phyloP scores from a whole-genome alignment of 768 basidiomycete genomes.

The Steccherinum ochraceum region DNA sequence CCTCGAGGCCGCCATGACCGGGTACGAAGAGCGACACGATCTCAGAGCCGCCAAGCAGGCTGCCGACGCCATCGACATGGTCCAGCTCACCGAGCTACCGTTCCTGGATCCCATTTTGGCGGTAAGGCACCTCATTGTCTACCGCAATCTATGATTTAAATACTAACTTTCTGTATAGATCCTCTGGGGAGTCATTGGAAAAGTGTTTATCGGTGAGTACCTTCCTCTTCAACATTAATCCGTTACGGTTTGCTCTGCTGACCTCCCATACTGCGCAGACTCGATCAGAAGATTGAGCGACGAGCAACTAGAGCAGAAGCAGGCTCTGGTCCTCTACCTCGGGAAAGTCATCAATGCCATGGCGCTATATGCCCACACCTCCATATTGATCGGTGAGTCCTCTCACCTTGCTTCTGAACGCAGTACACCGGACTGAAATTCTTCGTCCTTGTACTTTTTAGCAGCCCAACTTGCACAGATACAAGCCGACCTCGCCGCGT shows the following conservation, averaged over 20 bases:
- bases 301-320: not conserved
- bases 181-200: not conserved
- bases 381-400: not conserved
- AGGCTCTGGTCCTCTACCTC: not conserved
- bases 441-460: not conserved
- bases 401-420: not conserved
- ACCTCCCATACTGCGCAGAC: not conserved
- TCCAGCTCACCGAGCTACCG: conserved; percentile 9
- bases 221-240: too few relatives aligned
- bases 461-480: not conserved
- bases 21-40: conserved; percentile 12
- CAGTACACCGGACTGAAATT: not conserved
- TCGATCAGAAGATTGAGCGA: not conserved
- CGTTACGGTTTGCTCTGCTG: too few relatives aligned
- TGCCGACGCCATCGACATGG: conserved; percentile 10
- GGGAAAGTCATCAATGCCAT: not conserved
- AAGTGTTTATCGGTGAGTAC: not conserved
- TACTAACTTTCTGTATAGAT: not conserved
- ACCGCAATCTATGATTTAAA: not conserved
- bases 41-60: conserved; percentile 15
- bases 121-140: conserved; percentile 12
- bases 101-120: conserved; percentile 22
- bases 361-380: not conserved
- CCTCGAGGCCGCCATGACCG: conserved; percentile 8
- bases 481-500: not conserved